Conservation (phyloP, 1,139 yeast genomes). For the Lodderomyces oxycetoniae region DNA sequence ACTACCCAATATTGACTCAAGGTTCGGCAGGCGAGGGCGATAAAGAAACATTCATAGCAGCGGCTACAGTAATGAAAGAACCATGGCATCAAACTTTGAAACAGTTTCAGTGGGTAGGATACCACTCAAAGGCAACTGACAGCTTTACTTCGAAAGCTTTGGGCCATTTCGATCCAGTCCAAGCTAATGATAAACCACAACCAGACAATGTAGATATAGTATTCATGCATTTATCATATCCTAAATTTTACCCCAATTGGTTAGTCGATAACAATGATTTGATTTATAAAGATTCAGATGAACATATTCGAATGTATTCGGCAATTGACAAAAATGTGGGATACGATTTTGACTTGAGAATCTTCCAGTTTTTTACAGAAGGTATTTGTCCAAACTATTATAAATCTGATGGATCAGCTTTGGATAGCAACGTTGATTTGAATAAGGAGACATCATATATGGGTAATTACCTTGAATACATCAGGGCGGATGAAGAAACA, state of each 20-base stretch:
- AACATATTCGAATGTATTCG: constrained; percentile 46
- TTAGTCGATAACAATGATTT: constrained; percentile 45
- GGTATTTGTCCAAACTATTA: constrained; percentile 38
- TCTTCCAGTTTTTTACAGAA: constrained; percentile 33
- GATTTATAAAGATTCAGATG: constrained; percentile 29
- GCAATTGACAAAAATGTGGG: constrained; percentile 39
- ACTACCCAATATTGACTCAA: constrained; percentile 59
- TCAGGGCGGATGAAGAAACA: constrained; percentile 20
- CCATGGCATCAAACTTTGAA: constrained; percentile 53
- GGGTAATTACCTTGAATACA: constrained; percentile 31
- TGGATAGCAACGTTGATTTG: constrained; percentile 22
- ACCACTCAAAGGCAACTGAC: constrained; percentile 30
- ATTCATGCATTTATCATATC: constrained; percentile 62
- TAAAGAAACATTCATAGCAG: constrained; percentile 64
- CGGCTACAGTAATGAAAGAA: constrained; percentile 47
- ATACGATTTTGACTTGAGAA: constrained; percentile 51
- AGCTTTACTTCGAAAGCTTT: constrained; percentile 50
- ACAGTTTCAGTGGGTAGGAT: constrained; percentile 51
- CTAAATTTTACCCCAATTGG: constrained; percentile 54
- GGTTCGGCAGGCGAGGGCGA: constrained; percentile 74
- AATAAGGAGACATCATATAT: constrained; percentile 25
- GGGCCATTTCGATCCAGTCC: constrained; percentile 56
- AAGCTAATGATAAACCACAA: constrained; percentile 14
- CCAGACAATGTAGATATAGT: constrained; percentile 22
- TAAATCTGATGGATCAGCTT: constrained; percentile 24